A percentile compares a stretch with the other conserved stretches of the same genome.
These are phyloP conservation scores for Solanum stenotomum DNA, from an alignment of 257 asterid genomes.

Conservation along the genomic window DNA sequence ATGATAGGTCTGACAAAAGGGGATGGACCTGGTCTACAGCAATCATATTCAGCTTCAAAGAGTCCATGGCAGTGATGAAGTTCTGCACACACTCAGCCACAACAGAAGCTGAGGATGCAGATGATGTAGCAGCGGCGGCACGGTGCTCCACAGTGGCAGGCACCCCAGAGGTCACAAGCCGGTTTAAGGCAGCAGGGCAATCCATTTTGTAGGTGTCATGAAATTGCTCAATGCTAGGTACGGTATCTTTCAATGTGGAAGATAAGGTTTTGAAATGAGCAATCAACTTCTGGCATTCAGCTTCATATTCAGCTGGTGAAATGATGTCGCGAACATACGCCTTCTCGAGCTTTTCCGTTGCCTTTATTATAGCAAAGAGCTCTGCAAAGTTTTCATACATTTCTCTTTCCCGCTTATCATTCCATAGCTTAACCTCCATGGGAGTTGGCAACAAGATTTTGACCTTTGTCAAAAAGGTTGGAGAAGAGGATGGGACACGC, in stretches of 20 bases:
- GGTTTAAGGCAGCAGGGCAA: constrained; percentile 69
- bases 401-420: constrained; percentile 95
- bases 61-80: constrained; percentile 91
- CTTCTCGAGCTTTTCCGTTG: constrained; percentile 87
- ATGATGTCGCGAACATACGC: constrained; percentile 80
- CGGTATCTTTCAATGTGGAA: constrained; percentile 62
- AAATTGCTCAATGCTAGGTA: constrained; percentile 73
- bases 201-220: constrained; percentile 86
- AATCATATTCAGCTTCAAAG: constrained; percentile 74
- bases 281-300: constrained; percentile 70
- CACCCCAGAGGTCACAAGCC: constrained; percentile 71
- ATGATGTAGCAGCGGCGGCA: constrained; percentile 43
- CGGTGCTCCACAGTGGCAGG: constrained; percentile 98
- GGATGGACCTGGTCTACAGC: constrained; percentile 98
- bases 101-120: constrained; percentile 57
- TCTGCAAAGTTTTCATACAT: constrained; percentile 87
- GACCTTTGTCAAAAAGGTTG: constrained; percentile 20
- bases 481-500: constrained; percentile 99
- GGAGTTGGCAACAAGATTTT: background rate
- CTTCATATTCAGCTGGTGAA: constrained; percentile 53
- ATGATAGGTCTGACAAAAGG: constrained; percentile 57
- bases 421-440: constrained; percentile 98
- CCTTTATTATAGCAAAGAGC: constrained; percentile 84
- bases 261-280: constrained; percentile 83
- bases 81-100: constrained; percentile 95